phyloP scores from a whole-genome alignment of 1,284 basidiomycete genomes.

The Farysia itapuensis region DNA sequence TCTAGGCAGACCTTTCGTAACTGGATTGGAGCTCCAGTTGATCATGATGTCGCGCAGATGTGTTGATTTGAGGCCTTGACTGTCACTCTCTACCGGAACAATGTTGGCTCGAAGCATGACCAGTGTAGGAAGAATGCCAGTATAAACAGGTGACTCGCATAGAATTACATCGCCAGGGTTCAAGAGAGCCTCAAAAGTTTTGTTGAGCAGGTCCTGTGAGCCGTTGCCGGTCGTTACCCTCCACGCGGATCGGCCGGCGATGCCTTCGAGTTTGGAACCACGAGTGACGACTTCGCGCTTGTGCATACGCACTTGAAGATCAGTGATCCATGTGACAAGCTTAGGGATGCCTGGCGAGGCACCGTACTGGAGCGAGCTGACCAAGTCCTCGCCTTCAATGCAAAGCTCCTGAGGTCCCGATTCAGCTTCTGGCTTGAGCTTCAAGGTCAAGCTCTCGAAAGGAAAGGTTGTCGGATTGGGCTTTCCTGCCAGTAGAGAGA shows the following conservation, averaged over 20 bases:
- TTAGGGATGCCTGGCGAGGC: conserved; percentile 72
- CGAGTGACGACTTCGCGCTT: conserved; percentile 64
- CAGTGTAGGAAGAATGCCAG: conserved; percentile 49
- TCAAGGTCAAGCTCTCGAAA: conserved; percentile 71
- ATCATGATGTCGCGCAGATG: conserved; percentile 72
- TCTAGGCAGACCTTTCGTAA: conserved; percentile 66
- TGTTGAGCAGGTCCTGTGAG: conserved; percentile 80
- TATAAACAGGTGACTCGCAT: conserved; percentile 81
- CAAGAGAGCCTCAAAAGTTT: conserved; percentile 67
- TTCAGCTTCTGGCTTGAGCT: conserved; percentile 60
- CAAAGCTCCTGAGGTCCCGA: conserved; percentile 41
- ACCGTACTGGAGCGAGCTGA: conserved; percentile 63
- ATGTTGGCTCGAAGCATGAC: conserved; percentile 30
- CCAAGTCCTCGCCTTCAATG: conserved; percentile 57
- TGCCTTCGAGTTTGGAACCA: conserved; percentile 33
- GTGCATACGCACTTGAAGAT: conserved; percentile 67
- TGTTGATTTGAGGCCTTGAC: conserved; percentile 71
- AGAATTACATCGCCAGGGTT: conserved; percentile 80
- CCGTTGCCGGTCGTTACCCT: conserved; percentile 76
- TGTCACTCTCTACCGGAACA: conserved; percentile 73
- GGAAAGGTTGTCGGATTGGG: conserved; percentile 90
- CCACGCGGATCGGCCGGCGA: conserved; percentile 64
- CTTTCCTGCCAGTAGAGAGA: conserved; percentile 71
- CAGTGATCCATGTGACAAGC: conserved; percentile 69
- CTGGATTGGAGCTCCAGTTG: conserved; percentile 68